Conservation (phyloP, 23 red algal species). For the Gracilaria domingensis region DNA sequence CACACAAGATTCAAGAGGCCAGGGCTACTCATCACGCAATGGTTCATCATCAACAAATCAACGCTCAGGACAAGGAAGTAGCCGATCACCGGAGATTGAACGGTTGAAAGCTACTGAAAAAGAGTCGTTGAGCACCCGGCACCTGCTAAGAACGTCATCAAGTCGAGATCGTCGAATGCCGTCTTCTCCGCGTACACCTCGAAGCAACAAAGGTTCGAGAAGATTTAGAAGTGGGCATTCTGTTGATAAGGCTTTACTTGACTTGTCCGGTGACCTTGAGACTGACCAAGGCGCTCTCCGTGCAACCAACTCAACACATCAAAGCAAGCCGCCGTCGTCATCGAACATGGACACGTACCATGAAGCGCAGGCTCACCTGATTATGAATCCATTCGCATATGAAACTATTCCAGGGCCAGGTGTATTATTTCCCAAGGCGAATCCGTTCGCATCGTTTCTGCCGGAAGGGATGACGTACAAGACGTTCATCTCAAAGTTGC, state of each 20-base stretch:
- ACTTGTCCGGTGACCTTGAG: not conserved
- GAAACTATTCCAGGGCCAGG: not conserved
- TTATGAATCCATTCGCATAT: not conserved
- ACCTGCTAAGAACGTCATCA: not conserved
- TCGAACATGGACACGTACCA: not conserved
- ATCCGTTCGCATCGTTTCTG: not conserved
- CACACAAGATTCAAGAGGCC: not conserved
- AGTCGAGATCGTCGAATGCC: not conserved
- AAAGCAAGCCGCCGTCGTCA: not conserved
- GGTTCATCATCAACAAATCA: conserved; percentile 18
- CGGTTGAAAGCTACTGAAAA: not conserved
- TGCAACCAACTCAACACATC: not conserved
- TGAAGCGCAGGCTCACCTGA: not conserved
- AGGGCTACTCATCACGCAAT: not conserved
- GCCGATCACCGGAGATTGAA: conserved; percentile 3
- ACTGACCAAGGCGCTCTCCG: conserved; percentile 10
- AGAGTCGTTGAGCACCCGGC: not conserved
- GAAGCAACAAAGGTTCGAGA: not conserved
- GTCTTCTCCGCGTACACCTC: not conserved
- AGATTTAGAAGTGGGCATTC: conserved; percentile 24
- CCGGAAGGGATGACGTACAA: conserved; percentile 4
- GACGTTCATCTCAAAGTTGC: not conserved
- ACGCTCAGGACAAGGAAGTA: not conserved
- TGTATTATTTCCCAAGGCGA: not conserved
- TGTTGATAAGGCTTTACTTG: not conserved